Conservation (phyloP, 2,329 filamentous ascomycete genomes). For the Ascochyta clinopodiicola region DNA sequence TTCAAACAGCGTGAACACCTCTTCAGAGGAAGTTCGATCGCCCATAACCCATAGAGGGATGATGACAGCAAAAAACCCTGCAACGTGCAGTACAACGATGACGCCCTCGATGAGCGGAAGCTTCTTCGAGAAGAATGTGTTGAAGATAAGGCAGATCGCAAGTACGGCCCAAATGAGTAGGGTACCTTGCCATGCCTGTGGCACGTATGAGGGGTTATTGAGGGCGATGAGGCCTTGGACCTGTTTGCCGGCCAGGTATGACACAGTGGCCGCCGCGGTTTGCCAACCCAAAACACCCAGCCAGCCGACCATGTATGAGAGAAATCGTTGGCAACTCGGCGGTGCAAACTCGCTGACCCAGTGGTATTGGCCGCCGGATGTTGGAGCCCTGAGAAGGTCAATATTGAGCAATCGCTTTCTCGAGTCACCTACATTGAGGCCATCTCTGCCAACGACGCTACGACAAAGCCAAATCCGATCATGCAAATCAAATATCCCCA, state of each 20-base stretch:
- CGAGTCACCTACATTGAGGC: constrained; percentile 32
- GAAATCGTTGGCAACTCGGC: constrained; percentile 16
- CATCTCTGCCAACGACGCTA: constrained; percentile 39
- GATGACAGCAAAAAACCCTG: constrained; percentile 51
- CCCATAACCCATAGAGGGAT: constrained; percentile 38
- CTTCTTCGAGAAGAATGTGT: constrained; percentile 47
- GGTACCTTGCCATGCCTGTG: constrained; percentile 56
- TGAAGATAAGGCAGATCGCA: constrained; percentile 48
- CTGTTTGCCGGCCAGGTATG: constrained; percentile 29
- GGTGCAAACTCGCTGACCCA: constrained; percentile 43
- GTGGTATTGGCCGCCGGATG: constrained; percentile 28
- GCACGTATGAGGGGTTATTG: constrained; percentile 49
- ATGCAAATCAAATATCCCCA: constrained; percentile 37
- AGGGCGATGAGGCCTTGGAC: constrained; percentile 48
- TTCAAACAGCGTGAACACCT: constrained; percentile 36
- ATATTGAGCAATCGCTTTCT: not conserved
- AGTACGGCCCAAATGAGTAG: constrained; percentile 44
- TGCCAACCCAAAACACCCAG: constrained; percentile 49
- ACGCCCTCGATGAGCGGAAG: constrained; percentile 42
- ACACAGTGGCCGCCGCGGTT: constrained; percentile 30
- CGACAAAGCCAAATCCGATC: constrained; percentile 34
- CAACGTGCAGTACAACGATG: constrained; percentile 42
- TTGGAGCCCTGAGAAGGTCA: constrained; percentile 20
- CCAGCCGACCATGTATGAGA: constrained; percentile 46
- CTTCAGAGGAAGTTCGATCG: constrained; percentile 20